Conservation (phyloP, 2,329 filamentous ascomycete species). For the Teratosphaeria zuluensis region DNA sequence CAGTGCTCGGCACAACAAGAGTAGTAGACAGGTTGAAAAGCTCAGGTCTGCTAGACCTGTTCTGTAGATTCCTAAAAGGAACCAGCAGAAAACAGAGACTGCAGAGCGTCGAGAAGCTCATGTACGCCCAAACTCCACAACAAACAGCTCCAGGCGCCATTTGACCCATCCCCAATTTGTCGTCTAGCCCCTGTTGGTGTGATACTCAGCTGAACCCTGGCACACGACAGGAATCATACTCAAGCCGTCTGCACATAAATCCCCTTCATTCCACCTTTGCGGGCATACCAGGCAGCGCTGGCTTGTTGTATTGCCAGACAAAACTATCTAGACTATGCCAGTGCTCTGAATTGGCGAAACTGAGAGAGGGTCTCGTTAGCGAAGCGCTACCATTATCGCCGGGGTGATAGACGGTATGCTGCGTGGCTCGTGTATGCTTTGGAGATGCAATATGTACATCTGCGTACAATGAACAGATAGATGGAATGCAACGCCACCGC, state of each 20-base stretch:
- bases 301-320: constrained; percentile 6
- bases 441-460: constrained; percentile 3
- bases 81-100: too few relatives aligned
- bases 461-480: background rate
- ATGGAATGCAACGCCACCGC: background rate
- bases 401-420: background rate
- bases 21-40: too few relatives aligned
- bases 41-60: too few relatives aligned
- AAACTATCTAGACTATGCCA: constrained; percentile 7
- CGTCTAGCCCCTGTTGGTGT: too few relatives aligned
- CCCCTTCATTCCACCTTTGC: constrained; percentile 6
- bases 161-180: too few relatives aligned
- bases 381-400: too few relatives aligned
- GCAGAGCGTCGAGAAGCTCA: too few relatives aligned
- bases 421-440: background rate
- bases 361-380: constrained; percentile 1
- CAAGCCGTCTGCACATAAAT: background rate
- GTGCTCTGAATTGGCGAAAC: constrained; percentile 10
- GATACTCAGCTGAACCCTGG: too few relatives aligned
- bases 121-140: too few relatives aligned
- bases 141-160: too few relatives aligned
- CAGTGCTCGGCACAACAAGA: too few relatives aligned
- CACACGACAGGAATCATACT: background rate
- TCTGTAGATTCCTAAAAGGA: too few relatives aligned
- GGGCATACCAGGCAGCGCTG: constrained; percentile 5